Conservation (phyloP, 2,329 filamentous ascomycete genomes). For the Fusarium staphyleae region DNA sequence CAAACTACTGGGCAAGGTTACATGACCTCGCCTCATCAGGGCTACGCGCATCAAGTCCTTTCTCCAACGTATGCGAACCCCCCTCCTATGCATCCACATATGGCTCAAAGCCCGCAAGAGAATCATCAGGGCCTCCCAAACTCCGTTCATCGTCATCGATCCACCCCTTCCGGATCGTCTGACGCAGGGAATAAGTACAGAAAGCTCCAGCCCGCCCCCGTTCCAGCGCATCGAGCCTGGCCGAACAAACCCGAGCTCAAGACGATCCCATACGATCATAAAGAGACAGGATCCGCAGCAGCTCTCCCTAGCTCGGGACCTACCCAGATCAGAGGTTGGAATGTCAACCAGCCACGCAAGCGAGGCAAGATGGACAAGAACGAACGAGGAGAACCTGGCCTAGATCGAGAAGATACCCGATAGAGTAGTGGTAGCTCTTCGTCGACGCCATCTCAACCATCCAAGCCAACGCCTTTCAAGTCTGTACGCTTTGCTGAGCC, state of each 20-base stretch:
- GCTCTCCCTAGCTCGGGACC: constrained; percentile 63
- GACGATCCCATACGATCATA: constrained; percentile 66
- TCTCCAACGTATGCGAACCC: constrained; percentile 49
- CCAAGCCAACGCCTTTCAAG: constrained; percentile 23
- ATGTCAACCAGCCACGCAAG: constrained; percentile 52
- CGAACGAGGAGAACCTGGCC: constrained; percentile 43
- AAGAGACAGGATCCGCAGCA: constrained; percentile 63
- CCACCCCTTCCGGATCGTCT: constrained; percentile 49
- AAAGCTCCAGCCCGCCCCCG: constrained; percentile 65
- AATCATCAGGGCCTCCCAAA: constrained; percentile 43
- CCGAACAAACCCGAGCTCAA: constrained; percentile 60
- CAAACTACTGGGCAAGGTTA: constrained; percentile 44
- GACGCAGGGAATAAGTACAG: constrained; percentile 58
- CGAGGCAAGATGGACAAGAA: constrained; percentile 46
- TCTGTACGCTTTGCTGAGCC: constrained; percentile 39
- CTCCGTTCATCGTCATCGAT: constrained; percentile 47
- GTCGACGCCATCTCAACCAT: constrained; percentile 29
- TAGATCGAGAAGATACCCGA: constrained; percentile 50
- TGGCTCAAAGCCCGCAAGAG: constrained; percentile 48
- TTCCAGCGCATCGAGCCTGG: constrained; percentile 59
- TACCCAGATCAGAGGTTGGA: constrained; percentile 65
- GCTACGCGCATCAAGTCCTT: constrained; percentile 45
- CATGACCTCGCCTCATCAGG: constrained; percentile 46
- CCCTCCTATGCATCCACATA: constrained; percentile 40
- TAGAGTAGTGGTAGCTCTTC: constrained; percentile 45